Evolutionary conservation across 2,329 filamentous ascomycete species (phyloP), one percentile per base, ranked within the genome.

Genomic region (Aspergillus neoniger): DNA sequence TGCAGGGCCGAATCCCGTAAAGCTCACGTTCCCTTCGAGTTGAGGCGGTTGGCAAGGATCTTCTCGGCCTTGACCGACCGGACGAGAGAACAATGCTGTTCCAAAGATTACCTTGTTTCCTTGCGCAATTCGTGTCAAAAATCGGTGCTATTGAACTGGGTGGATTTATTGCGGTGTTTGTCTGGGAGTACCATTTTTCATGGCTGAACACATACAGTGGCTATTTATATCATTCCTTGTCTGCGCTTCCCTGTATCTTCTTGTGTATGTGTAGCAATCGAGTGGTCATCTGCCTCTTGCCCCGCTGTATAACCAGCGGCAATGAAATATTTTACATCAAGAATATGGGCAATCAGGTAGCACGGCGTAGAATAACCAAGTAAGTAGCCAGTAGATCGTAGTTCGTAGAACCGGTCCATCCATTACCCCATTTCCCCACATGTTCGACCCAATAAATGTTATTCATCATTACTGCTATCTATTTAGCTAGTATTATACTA

Each of bases 101-200:
- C 43, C 32, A 55, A 61, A 63, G 63, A 63, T 65, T 59, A 63
- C 63, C 63, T 43, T 39, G 50, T 30, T n/a, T 43, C 7, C 25
- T 62, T 49, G 47, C 25, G 15, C 32, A n/a, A n/a, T 43, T 50
- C 47, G n/a, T 50, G 47, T 50, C 25, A 17, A 50, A 50, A 50
- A 50, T 50, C 10, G 47, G 28, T 50, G 47, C 25, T 17, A 17
- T 50, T 32, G 47, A 30, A 30, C 25, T 30, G 47, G 47, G 47
- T 15, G 47, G 28, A 30, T 50, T 19, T 30, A 50, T 50, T 6
- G 47, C 23, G 47, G 47, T 30, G 47, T 50, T 50, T 50, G 44
- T 50, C 47, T 10, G 15, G 47, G 47, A 23, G 47, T 8, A 28
- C 12, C 6, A 5, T 32, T 25, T 49, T 12, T 50, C 47, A 30